These are phyloP conservation scores for Citrus trifoliata DNA, from an alignment of 345 rosid genomes.

Conservation along the genomic window DNA sequence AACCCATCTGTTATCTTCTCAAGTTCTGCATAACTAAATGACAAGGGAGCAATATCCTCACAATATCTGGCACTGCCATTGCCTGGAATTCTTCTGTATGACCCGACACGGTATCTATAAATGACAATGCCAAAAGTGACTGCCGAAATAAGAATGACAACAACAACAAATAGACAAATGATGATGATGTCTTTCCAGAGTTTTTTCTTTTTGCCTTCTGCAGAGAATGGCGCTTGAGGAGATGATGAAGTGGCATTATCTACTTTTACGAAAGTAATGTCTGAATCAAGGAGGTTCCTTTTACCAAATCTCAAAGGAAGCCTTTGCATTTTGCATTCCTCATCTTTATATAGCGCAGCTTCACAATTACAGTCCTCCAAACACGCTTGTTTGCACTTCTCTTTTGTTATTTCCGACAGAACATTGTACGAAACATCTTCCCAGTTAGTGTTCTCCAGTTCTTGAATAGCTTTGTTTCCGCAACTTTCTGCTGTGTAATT, in stretches of 20 bases:
- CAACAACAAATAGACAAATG: neutral
- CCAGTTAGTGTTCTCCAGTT: constrained; percentile 2
- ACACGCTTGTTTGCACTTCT: constrained; percentile 20
- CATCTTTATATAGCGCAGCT: constrained; percentile 14
- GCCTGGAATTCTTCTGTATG: neutral
- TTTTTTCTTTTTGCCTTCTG: neutral
- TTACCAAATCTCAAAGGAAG: constrained; percentile 31
- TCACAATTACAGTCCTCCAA: constrained; percentile 29
- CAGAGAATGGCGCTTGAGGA: neutral
- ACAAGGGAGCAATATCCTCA: neutral
- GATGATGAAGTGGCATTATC: neutral
- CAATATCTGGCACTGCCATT: neutral
- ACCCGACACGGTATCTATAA: neutral
- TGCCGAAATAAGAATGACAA: neutral
- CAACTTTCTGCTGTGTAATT: constrained; percentile 10
- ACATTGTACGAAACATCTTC: constrained; percentile 10
- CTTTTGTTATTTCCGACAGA: neutral
- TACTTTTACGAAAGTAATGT: constrained; percentile 20
- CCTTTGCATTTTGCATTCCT: constrained; percentile 19
- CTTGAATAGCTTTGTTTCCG: neutral
- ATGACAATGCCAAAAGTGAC: neutral
- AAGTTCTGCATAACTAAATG: constrained; percentile 9
- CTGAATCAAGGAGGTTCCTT: neutral
- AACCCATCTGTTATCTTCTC: constrained; percentile 16
- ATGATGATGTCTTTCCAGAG: neutral